Evolutionary conservation across 106 monocot genomes (phyloP).

Genomic region (Apostasia shenzhenica): DNA sequence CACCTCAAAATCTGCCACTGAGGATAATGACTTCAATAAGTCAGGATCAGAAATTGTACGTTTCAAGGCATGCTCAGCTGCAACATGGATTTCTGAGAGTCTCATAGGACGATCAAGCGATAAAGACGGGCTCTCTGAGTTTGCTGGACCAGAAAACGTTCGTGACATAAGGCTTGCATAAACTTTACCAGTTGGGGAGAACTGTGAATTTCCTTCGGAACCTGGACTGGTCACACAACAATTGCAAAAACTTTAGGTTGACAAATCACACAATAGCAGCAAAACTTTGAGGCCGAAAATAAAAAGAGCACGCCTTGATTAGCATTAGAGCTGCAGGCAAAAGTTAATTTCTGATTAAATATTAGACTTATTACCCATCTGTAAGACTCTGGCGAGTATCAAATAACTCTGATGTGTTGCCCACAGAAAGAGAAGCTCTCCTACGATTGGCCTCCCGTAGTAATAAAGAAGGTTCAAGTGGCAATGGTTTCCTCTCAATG

Average conservation of each 20-base stretch:
- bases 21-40: slow-evolving; percentile 69
- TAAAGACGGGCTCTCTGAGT: slow-evolving; percentile 35
- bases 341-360: not conserved
- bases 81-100: slow-evolving; percentile 88
- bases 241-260: slow-evolving; percentile 24
- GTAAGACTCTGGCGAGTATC: slow-evolving; percentile 21
- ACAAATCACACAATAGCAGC: not conserved
- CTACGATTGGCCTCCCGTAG: slow-evolving; percentile 92
- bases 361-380: slow-evolving; percentile 50
- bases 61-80: slow-evolving; percentile 72
- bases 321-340: not conserved
- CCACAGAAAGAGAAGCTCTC: slow-evolving; percentile 86
- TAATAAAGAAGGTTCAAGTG: slow-evolving; percentile 91
- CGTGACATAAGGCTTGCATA: slow-evolving; percentile 41
- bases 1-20: slow-evolving; percentile 81
- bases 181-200: slow-evolving; percentile 41
- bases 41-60: slow-evolving; percentile 73
- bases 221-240: slow-evolving; percentile 66
- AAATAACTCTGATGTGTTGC: slow-evolving; percentile 57
- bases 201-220: slow-evolving; percentile 52
- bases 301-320: not conserved
- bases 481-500: slow-evolving; percentile 81
- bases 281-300: not conserved
- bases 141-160: slow-evolving; percentile 60
- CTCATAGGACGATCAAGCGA: slow-evolving; percentile 89